Base-by-base conservation (phyloP, 192 early-diverging fungal species). In the Irineochytrium annulatum region DNA sequence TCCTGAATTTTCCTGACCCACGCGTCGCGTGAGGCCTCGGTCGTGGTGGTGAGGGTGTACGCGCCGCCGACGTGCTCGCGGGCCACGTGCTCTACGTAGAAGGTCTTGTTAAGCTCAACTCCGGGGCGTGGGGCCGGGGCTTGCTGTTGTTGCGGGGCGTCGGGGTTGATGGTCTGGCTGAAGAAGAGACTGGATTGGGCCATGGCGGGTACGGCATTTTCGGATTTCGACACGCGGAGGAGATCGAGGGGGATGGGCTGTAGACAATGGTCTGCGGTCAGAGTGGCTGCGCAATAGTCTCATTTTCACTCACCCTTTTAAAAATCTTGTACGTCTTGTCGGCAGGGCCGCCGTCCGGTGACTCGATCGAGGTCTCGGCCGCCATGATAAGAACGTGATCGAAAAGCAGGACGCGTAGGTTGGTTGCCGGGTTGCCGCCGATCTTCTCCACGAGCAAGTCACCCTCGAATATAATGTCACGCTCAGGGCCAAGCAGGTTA, bases 191-290 rank as follows among this genome's bases (percentile, higher is more conserved):
- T 34, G 20, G 13, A 16, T 1, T 11, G 19, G 19, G 31, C 27
- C 16, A 8, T 29, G 16, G 3, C 16, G 2, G 56, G 24, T 0
- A 24, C 11, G 19, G 17, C 8, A 17, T 41, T n/a, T 20, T 43
- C 26, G 17, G 8, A 34, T 17, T 43, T 41, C 8, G 11, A 6
- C 1, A 41, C 43, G 32, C 58, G 55, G 37, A 34, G 48, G 16
- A 74, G 22, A 22, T 63, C 65, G 16, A 95, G 75, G 31, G 92
- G 66, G 61, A 87, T 80, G 44, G 91, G 65, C 26, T 90, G 91
- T 14, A 93, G n/a, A n/a, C n/a, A n/a, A n/a, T n/a, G n/a, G n/a
- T n/a, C n/a, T n/a, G n/a, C n/a, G n/a, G n/a, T n/a, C n/a, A n/a
- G n/a, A n/a, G n/a, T n/a, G n/a, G n/a, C n/a, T n/a, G n/a, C n/a